Percentiles rank a stretch among this genome's conserved stretches.
These are phyloP conservation scores for Colletotrichum tropicicola DNA, from an alignment of 2,329 filamentous ascomycete genomes.

Conservation along the genomic window DNA sequence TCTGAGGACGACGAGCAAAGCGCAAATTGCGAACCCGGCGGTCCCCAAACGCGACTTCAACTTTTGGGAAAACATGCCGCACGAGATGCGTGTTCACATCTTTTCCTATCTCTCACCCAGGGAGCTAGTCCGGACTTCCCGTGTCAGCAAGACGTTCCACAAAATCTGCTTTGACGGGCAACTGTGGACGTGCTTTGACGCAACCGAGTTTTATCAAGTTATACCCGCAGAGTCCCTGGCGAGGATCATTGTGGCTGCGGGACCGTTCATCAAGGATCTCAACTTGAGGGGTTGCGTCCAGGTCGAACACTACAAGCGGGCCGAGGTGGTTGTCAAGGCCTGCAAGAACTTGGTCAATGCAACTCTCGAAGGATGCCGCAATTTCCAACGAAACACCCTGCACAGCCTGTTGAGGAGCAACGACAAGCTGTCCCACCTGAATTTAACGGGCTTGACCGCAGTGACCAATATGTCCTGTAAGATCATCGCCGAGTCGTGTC, in stretches of 20 bases:
- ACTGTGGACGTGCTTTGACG: slow-evolving; percentile 86
- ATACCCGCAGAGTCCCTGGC: slow-evolving; percentile 87
- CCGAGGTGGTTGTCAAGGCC: slow-evolving; percentile 80
- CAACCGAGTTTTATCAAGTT: slow-evolving; percentile 85
- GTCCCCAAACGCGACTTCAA: slow-evolving; percentile 51
- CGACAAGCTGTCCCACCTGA: slow-evolving; percentile 80
- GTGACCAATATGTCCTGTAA: slow-evolving; percentile 88
- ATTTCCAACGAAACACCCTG: slow-evolving; percentile 81
- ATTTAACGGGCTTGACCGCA: slow-evolving; percentile 81
- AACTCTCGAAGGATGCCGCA: slow-evolving; percentile 88
- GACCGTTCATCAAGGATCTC: slow-evolving; percentile 89
- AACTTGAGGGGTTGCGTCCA: slow-evolving; percentile 94
- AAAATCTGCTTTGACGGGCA: slow-evolving; percentile 93
- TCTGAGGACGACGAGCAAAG: slow-evolving; percentile 40
- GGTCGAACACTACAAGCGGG: slow-evolving; percentile 81
- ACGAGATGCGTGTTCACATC: slow-evolving; percentile 83
- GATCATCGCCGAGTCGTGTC: slow-evolving; percentile 83
- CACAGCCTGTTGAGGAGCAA: slow-evolving; percentile 81
- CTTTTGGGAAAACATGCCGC: slow-evolving; percentile 84
- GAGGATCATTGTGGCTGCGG: slow-evolving; percentile 84
- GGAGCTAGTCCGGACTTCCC: slow-evolving; percentile 81
- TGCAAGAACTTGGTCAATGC: slow-evolving; percentile 90
- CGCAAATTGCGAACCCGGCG: slow-evolving; percentile 24
- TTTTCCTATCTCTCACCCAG: slow-evolving; percentile 80
- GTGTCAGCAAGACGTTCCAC: slow-evolving; percentile 82